A percentile compares a stretch with the other conserved stretches of the same genome.
Conservation (phyloP, 176 grass and related monocot genomes). For the Stipa capillata region DNA sequence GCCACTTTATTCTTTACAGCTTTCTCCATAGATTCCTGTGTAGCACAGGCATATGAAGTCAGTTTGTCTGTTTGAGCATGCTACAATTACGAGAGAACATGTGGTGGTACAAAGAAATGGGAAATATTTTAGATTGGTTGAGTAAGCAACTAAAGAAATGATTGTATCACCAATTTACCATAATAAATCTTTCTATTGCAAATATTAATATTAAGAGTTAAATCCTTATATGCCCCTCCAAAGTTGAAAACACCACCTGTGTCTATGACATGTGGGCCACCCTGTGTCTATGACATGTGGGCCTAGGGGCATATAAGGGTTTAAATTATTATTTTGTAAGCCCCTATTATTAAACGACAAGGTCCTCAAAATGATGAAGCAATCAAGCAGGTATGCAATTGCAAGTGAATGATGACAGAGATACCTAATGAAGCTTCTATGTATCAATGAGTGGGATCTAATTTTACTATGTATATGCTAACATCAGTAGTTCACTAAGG, state of each 20-base stretch:
- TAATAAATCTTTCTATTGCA: not conserved
- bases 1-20: constrained; percentile 98
- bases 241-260: no score
- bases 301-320: no score
- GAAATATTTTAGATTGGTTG: not conserved
- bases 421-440: not conserved
- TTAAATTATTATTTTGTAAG: no score
- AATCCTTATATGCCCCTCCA: no score
- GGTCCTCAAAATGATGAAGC: not conserved
- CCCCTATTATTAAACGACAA: no score
- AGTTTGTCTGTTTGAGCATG: constrained; percentile 6
- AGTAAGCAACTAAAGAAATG: not conserved
- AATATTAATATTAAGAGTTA: not conserved
- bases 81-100: not conserved
- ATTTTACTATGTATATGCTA: not conserved
- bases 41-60: constrained; percentile 10
- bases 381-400: not conserved
- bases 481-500: not conserved
- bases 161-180: not conserved
- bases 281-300: no score
- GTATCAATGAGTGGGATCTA: not conserved
- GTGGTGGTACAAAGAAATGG: not conserved
- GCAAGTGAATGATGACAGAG: not conserved
- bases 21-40: constrained; percentile 99
- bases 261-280: no score